Base-by-base conservation (phyloP, 2,329 filamentous ascomycete species). In the Phoma sp. region DNA sequence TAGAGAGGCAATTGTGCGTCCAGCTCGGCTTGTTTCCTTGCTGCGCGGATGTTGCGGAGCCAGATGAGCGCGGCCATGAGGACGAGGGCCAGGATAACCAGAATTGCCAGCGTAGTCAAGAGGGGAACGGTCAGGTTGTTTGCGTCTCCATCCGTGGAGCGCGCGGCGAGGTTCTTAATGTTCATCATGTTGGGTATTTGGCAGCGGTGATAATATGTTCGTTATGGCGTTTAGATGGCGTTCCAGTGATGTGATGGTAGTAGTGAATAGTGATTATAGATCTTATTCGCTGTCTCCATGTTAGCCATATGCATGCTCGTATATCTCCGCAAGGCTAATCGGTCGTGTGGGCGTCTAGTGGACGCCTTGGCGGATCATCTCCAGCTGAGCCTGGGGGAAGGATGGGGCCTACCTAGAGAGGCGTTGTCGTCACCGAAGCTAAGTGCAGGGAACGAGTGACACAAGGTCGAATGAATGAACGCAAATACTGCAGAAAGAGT, bases 51-150 rank as follows among this genome's bases (percentile, higher is more conserved):
- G 67, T 88, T 86, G 72, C 90, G 89, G 63, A 97, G 79, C 70
- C 91, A 76, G 61, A 93, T 79, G 45, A 97, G 85, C 25, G 83
- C 79, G 53, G 85, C 86, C 47, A 89, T 80, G 53, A 92, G 80
- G 42, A 87, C 71, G 27, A 96, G 80, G 56, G 83, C 86, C 66
- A 93, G 76, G 65, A 96, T 85, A 65, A 93, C 79, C 40, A 99
- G 81, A 59, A 88, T 87, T 64, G 98, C 81, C 50, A 98, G 83
- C 54, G 86, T 83, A 66, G 96, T 89, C 72, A 96, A 80, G 38
- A 96, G 84, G 70, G 91, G 87, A 73, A 93, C 81, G 78, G 89
- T 86, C 40, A 83, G 82, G 33, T 78, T 77, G 57, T 80, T 84
- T 64, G 89, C 79, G 54, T 77, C 77, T 64, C 75, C 63, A 51